Base-by-base conservation (phyloP, 257 asterid species). In the Solanum medicagineum region DNA sequence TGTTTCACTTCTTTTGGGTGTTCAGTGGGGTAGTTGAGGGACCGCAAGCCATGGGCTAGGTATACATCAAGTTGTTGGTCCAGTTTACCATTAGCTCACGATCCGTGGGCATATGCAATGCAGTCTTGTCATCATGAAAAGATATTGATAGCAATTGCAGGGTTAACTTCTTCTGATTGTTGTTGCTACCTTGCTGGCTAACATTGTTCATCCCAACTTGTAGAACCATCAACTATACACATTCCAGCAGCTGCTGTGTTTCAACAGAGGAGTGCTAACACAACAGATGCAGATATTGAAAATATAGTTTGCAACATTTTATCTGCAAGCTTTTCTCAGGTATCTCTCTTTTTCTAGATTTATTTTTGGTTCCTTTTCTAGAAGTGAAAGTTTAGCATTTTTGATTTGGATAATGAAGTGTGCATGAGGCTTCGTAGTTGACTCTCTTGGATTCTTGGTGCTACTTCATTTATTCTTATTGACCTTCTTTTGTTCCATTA, bases 311-410 rank as follows among this genome's bases (percentile, higher is more conserved):
- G 88, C 84, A 84, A 86, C 57, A 84, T 93, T 85, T 87, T 95
- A 81, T 90, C 98, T 69, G 88, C 95, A 75, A 86, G 88, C 57
- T 96, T 94, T 89, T 84, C 91, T 2, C 94, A 91, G 97, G 99
- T 96, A 88, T 83, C 65, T 69, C 20, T 7, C 47, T 26, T 40
- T 24, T 63, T 24, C 17, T 12, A 22, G 70, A 22, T 24, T 24
- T 63, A 12, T 63, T 63, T 24, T 24, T 26, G 7, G 70, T 24
- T 63, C 17, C 10, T 24, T 24, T 10, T 11, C 70, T 42, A 8
- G 7, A 62, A 62, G 40, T 10, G 70, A 19, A 55, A 40, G 69
- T 59, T 57, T n/a, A 29, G 36, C 69, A 24, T 63, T 63, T 63
- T 12, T 4, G 3, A 7, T 55, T 55, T 17, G 17, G 60, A 16